Percentiles rank a stretch among this genome's conserved stretches.
Conservation (phyloP, 371 early-diverging fungal species). For the Actinomucor elegans region DNA sequence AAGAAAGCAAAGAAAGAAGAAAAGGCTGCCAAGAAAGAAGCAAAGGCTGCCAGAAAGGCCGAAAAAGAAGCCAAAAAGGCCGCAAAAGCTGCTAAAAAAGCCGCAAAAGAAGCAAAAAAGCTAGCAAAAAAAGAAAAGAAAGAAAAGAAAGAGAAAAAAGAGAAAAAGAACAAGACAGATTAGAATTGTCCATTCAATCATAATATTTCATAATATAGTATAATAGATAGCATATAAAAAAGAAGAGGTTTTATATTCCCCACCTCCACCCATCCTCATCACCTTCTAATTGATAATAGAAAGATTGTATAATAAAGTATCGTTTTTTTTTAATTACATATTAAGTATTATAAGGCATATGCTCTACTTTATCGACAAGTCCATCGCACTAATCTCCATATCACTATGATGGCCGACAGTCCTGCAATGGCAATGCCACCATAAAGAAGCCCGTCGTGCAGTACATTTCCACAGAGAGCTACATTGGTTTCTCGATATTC, state of each 20-base stretch:
- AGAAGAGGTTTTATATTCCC: no score
- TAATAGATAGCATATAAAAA: neutral
- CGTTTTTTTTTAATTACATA: neutral
- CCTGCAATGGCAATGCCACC: slow-evolving; percentile 34
- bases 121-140: slow-evolving; percentile 18
- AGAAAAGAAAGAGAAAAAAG: slow-evolving; percentile 1
- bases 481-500: neutral
- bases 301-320: no score
- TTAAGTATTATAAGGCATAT: neutral
- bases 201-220: neutral
- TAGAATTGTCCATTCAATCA: slow-evolving; percentile 1
- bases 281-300: no score
- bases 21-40: slow-evolving; percentile 33
- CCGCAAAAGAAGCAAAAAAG: slow-evolving; percentile 21
- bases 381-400: slow-evolving; percentile 30
- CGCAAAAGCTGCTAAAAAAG: slow-evolving; percentile 37
- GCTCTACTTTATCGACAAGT: slow-evolving; percentile 1
- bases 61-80: slow-evolving; percentile 37
- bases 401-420: slow-evolving; percentile 10
- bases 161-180: slow-evolving; percentile 21
- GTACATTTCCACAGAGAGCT: slow-evolving; percentile 14
- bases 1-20: slow-evolving; percentile 25
- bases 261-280: no score
- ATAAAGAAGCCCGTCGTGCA: slow-evolving; percentile 30
- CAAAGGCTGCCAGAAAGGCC: slow-evolving; percentile 27